Base-by-base conservation (phyloP, 805 yeast genomes). In the Ogataea salicorniae region DNA sequence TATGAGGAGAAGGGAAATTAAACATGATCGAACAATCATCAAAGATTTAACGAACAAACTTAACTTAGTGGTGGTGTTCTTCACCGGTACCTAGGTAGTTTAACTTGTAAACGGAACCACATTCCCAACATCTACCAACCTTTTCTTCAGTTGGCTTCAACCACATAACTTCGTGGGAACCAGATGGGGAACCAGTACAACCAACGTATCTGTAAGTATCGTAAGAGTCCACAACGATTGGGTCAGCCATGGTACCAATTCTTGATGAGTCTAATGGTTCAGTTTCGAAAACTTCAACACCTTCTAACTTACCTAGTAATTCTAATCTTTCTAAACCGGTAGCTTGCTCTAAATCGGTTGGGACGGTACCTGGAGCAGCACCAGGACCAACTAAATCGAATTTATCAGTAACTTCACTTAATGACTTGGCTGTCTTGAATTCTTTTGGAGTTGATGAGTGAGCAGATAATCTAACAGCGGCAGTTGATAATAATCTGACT, bases 321-420 rank as follows among this genome's bases (percentile, higher is more conserved):
- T 94, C 99, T 59, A 91, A 78, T 82, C 99, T 90, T 73, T 87
- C 98, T 66, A 92, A 76, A 86, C 99, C 99, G 44, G 99, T 94
- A 62, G 97, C 90, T 76, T 92, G 98, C 64, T 94, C 97, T 58
- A 87, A 67, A 70, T 91, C 96, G 51, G 96, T 82, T 69, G 98
- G 97, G 65, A 94, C 84, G 43, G 84, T 76, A 58, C 92, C 95
- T 46, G 60, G 63, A 59, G 79, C 77, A 56, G 96, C 96, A 80
- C 97, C 98, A 47, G 86, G 82, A 70, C 97, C 97, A 59, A 90
- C 80, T 69, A 92, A 80, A 47, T 89, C 76, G 56, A 77, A 80
- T 44, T 83, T 79, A 64, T 88, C 89, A 45, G 81, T 76, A 59
- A 92, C 95, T 68, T 92, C 95, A 48, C 84, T 72, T 61, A 92